Conservation (phyloP, 345 rosid genomes). For the Gossypium herbaceum region DNA sequence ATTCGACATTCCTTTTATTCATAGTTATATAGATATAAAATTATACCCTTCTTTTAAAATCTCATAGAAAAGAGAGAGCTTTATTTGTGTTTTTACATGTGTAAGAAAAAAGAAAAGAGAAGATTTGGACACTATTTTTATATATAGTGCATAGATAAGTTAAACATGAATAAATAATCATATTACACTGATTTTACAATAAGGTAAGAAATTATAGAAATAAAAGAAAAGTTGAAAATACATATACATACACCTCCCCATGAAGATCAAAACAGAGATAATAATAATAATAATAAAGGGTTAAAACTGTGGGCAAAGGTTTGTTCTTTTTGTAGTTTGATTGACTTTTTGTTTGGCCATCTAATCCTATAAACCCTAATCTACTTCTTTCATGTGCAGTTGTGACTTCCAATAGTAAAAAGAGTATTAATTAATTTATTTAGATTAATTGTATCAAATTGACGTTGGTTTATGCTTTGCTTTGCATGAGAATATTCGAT, state of each 20-base stretch:
- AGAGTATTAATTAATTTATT: background rate
- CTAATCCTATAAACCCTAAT: background rate
- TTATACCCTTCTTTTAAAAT: too few species aligned
- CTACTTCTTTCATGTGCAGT: background rate
- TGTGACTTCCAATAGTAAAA: background rate
- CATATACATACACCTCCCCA: background rate
- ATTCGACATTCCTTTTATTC: too few species aligned
- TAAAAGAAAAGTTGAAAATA: background rate
- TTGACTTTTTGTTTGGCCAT: background rate
- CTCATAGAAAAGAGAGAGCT: too few species aligned
- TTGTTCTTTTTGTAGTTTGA: background rate
- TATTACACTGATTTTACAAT: background rate
- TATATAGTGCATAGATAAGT: too few species aligned
- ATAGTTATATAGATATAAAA: too few species aligned
- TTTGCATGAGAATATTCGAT: slow-evolving; percentile 1
- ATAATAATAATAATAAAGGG: background rate
- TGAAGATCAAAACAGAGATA: background rate
- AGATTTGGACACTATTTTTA: too few species aligned
- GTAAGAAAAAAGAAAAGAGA: too few species aligned
- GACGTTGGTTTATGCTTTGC: too few species aligned
- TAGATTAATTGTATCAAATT: too few species aligned
- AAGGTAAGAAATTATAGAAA: background rate
- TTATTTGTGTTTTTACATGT: too few species aligned
- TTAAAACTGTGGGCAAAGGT: background rate
- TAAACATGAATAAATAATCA: background rate